Percentiles rank a stretch among this genome's conserved stretches.
Evolutionary conservation across 2,329 filamentous ascomycete genomes (phyloP).

Genomic region (Ophiocordyceps polyrhachis-furcata): DNA sequence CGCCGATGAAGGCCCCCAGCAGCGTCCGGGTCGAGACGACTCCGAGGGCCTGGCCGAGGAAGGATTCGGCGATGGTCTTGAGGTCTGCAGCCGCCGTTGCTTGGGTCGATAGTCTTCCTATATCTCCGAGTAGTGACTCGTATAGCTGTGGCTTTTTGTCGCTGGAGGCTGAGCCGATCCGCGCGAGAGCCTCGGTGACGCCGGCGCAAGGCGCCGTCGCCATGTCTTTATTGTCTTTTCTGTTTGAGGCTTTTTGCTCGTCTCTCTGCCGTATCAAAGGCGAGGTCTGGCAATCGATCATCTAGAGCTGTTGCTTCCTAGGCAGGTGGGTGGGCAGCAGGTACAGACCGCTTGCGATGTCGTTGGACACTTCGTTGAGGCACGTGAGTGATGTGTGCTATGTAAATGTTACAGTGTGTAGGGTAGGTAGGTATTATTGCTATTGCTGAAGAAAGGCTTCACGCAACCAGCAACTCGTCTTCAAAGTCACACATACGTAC

Average conservation of each 20-base stretch:
- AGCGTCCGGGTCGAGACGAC: conserved; percentile 59
- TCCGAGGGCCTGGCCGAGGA: conserved; percentile 51
- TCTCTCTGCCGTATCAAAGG: neutral
- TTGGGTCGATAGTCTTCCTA: conserved; percentile 22
- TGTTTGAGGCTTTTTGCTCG: neutral
- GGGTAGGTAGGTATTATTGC: too few relatives aligned
- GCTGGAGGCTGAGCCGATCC: conserved; percentile 16
- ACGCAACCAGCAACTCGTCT: too few relatives aligned
- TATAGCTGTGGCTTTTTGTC: conserved; percentile 29
- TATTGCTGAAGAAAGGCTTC: too few relatives aligned
- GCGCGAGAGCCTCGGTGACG: conserved; percentile 24
- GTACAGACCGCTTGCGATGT: too few relatives aligned
- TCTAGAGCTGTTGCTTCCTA: too few relatives aligned
- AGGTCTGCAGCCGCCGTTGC: conserved; percentile 33
- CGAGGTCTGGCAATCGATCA: too few relatives aligned
- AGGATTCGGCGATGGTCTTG: conserved; percentile 45
- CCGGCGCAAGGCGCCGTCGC: conserved; percentile 20
- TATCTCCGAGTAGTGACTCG: conserved; percentile 24
- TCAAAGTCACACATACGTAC: too few relatives aligned
- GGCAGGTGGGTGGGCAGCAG: too few relatives aligned
- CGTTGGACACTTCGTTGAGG: too few relatives aligned
- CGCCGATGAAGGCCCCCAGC: conserved; percentile 44
- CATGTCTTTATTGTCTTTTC: neutral
- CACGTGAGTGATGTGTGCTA: too few relatives aligned
- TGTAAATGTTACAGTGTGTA: too few relatives aligned